Evolutionary conservation across 1,284 basidiomycete species (phyloP).

Genomic region (Cutaneotrichosporon sp.): DNA sequence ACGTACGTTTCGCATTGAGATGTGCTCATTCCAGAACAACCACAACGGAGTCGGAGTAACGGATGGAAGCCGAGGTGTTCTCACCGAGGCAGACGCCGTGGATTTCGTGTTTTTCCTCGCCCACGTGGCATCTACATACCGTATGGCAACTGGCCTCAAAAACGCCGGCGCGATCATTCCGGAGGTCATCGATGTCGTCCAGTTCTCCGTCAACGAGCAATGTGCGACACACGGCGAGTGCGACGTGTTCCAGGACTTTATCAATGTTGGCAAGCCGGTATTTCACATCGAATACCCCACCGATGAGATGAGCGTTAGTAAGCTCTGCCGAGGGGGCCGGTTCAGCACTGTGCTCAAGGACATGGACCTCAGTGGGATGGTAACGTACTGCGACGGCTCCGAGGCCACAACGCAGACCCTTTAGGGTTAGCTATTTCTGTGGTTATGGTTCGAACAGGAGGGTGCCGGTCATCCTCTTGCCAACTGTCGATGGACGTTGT

Average conservation of each 20-base stretch:
- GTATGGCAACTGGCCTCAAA: conserved; percentile 34
- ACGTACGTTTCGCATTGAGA: conserved; percentile 19
- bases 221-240: conserved; percentile 32
- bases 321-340: background rate
- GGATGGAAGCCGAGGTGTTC: background rate
- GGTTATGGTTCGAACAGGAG: background rate
- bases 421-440: background rate
- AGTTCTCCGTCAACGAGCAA: conserved; percentile 23
- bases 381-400: conserved; percentile 14
- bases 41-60: conserved; percentile 2
- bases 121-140: conserved; percentile 23
- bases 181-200: background rate
- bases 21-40: conserved; percentile 14
- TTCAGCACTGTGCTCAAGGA: conserved; percentile 18
- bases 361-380: conserved; percentile 12
- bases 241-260: conserved; percentile 29
- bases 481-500: background rate
- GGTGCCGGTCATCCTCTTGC: background rate
- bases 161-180: conserved; percentile 33
- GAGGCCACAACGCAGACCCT: background rate
- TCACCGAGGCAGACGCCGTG: conserved; percentile 33
- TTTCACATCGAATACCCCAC: conserved; percentile 37
- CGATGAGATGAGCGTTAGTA: background rate
- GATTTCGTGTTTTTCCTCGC: conserved; percentile 43
- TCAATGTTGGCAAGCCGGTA: conserved; percentile 36